Evolutionary conservation across 192 early-diverging fungal genomes (phyloP), one percentile per base, ranked within the genome.

Genomic region (Phycomyces blakesleeanus): DNA sequence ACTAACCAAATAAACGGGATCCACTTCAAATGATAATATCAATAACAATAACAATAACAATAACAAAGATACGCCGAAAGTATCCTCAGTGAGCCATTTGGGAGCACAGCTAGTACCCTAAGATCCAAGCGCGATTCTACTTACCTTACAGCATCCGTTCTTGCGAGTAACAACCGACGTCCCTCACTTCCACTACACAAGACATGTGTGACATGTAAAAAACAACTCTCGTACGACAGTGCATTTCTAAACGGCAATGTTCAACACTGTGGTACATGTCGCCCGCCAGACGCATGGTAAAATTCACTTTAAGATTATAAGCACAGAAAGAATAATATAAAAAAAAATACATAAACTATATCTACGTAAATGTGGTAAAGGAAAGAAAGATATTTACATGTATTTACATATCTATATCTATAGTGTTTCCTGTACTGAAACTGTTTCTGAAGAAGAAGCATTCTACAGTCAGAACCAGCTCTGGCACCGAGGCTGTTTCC

Each of bases 341-440:
- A n/a, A n/a, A n/a, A n/a, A n/a, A n/a, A n/a, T n/a, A n/a, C n/a
- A n/a, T n/a, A n/a, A n/a, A n/a, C n/a, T n/a, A n/a, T n/a, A n/a
- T n/a, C n/a, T n/a, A n/a, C n/a, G n/a, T n/a, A n/a, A n/a, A n/a
- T n/a, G n/a, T n/a, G n/a, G n/a, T n/a, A n/a, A n/a, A n/a, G n/a
- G n/a, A n/a, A n/a, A n/a, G 14, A 9, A 37, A 18, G 24, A 26
- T 55, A 15, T 55, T 55, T 14, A 34, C 26, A 39, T 6, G 21
- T 42, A 12, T n/a, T 51, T 16, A n/a, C 14, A 22, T 62, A 12
- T 51, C 21, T 25, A 24, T 38, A 26, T 49, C 38, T 25, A 16
- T 40, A 67, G 65, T 51, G 42, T 64, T 14, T 27, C 55, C n/a
- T 78, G 77, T 63, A 53, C 40, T 55, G 69, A 73, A 18, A 69